A percentile compares a stretch with the other conserved stretches of the same genome.
phyloP scores from a whole-genome alignment of 1,139 yeast genomes.

The Candida sanyaensis region DNA sequence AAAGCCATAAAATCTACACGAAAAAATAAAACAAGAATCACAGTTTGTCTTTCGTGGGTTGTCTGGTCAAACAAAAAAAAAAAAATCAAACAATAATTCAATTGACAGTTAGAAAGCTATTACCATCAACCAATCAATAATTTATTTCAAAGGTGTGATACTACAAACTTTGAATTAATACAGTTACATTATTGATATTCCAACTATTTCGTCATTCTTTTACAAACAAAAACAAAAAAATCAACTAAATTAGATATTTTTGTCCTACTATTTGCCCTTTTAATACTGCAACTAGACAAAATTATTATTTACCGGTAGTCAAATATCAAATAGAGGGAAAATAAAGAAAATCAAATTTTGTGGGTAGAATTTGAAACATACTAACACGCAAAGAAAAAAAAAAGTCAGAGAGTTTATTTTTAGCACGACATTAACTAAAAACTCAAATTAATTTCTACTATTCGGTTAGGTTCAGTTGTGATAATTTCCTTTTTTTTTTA shows the following conservation, averaged over 20 bases:
- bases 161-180: neutral
- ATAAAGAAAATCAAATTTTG: neutral
- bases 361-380: neutral
- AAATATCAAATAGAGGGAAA: neutral
- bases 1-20: too few species aligned
- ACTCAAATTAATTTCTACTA: too few species aligned
- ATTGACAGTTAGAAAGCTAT: neutral
- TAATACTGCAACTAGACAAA: neutral
- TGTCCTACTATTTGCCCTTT: neutral
- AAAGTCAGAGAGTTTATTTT: constrained; percentile 3
- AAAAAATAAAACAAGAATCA: too few species aligned
- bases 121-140: neutral
- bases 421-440: neutral
- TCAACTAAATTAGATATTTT: neutral
- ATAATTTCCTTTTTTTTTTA: too few species aligned
- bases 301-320: neutral
- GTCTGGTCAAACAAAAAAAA: neutral
- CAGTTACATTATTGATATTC: constrained; percentile 1
- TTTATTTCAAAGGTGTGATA: neutral
- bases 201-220: constrained; percentile 14
- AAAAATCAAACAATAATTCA: neutral
- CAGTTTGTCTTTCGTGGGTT: too few species aligned
- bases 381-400: neutral
- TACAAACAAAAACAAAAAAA: neutral
- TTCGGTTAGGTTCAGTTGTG: too few species aligned